These are phyloP conservation scores for Penicillium palitans DNA, from an alignment of 2,329 filamentous ascomycete species.

Conservation along the genomic window DNA sequence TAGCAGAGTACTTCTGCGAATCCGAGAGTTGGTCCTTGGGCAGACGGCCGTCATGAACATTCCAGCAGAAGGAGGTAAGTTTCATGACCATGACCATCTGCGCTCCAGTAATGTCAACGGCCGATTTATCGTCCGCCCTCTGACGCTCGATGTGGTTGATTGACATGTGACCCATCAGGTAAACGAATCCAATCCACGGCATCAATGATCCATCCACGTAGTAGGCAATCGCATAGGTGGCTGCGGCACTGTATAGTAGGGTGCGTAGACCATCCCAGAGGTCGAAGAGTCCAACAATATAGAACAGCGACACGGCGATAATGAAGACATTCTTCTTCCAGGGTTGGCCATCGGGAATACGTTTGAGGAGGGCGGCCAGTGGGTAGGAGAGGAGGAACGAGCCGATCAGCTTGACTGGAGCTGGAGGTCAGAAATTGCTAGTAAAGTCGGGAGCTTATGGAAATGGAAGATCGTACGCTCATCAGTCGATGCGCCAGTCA, in stretches of 20 bases:
- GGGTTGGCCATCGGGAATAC: constrained; percentile 81
- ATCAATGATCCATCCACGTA: constrained; percentile 86
- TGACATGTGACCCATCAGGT: constrained; percentile 94
- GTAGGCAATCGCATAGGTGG: constrained; percentile 78
- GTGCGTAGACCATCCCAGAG: constrained; percentile 83
- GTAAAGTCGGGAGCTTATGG: neutral
- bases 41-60: constrained; percentile 86
- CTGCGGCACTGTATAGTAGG: constrained; percentile 74
- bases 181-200: constrained; percentile 95
- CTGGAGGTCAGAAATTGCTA: constrained; percentile 4
- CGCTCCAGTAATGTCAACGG: constrained; percentile 84
- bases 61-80: constrained; percentile 95
- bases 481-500: constrained; percentile 64
- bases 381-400: constrained; percentile 92
- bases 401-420: constrained; percentile 83
- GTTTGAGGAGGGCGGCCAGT: constrained; percentile 81
- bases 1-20: constrained; percentile 77
- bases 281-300: constrained; percentile 88
- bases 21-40: constrained; percentile 79
- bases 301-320: constrained; percentile 79
- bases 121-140: constrained; percentile 62
- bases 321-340: constrained; percentile 86
- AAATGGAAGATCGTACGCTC: constrained; percentile 51
- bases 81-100: constrained; percentile 99
- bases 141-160: constrained; percentile 84